phyloP scores from a whole-genome alignment of 768 basidiomycete species.

The Boletus pseudo-olivaceus region DNA sequence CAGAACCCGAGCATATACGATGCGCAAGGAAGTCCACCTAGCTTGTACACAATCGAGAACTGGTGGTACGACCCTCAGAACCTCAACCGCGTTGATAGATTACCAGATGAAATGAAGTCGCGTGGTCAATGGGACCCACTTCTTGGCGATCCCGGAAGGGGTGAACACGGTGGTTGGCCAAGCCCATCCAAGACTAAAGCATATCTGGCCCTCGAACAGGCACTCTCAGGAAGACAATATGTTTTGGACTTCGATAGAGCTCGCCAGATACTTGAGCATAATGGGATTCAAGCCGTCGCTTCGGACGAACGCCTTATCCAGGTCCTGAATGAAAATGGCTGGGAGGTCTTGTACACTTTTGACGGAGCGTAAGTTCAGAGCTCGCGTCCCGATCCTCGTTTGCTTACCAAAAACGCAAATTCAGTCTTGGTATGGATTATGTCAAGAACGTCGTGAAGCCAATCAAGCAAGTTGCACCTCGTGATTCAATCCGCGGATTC shows the following conservation, averaged over 20 bases:
- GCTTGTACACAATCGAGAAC: conserved; percentile 37
- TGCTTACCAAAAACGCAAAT: conserved; percentile 4
- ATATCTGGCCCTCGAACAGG: conserved; percentile 19
- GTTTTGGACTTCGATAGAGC: conserved; percentile 23
- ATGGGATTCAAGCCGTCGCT: conserved; percentile 11
- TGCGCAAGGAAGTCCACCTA: conserved; percentile 18
- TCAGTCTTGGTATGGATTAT: conserved; percentile 41
- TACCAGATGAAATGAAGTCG: conserved; percentile 30
- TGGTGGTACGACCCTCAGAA: conserved; percentile 37
- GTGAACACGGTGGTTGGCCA: conserved; percentile 23
- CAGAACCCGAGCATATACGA: conserved; percentile 27
- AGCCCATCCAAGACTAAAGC: conserved; percentile 14
- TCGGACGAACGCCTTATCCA: conserved; percentile 31
- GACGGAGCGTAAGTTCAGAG: conserved; percentile 35
- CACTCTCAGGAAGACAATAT: conserved; percentile 17
- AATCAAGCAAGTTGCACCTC: conserved; percentile 35
- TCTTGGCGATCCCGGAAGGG: conserved; percentile 12
- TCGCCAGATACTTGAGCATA: conserved; percentile 14
- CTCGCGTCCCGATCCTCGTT: neutral
- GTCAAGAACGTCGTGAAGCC: conserved; percentile 41
- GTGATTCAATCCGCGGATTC: conserved; percentile 36
- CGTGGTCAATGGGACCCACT: conserved; percentile 31
- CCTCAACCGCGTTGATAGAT: conserved; percentile 37
- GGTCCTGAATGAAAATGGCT: conserved; percentile 33
- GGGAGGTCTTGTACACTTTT: conserved; percentile 37